Evolutionary conservation across 371 early-diverging fungal species (phyloP), one percentile per base, ranked within the genome.

Genomic region (Mortierella sp.): DNA sequence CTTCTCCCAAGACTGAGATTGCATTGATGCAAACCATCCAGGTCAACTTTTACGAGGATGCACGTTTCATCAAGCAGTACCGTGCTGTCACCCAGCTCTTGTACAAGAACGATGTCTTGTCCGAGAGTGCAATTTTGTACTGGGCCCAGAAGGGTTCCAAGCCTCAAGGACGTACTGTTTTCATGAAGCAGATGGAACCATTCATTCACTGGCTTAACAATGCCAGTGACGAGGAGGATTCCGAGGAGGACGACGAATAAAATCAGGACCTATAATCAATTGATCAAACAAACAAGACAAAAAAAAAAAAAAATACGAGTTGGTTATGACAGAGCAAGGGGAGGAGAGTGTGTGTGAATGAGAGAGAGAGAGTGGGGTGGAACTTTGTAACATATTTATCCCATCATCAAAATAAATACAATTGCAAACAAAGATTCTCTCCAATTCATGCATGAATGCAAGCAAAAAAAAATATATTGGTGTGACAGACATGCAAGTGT

Each of bases 61-160:
- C 94, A n/a, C 92, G 93, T 57, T 89, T 96, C 70, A 91, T 91
- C 67, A 95, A 94, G 88, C 89, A 88, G 70, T 97, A 93, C 89
- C 91, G 93, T 61, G 89, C 89, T 68, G 93, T 96, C 59, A 89
- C 95, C 56, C 89, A 92, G 67, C 85, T 88, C 55, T 85, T 97
- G 71, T 96, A 97, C 90, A 91, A 95, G 85, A 87, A 93, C 72
- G 97, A 96, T 70, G 96, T 94, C 26, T 82, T 97, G 53, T 94
- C 95, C 7, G 96, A 95, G 75, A 91, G 89, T 69, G 96, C 96
- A 53, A 94, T 97, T 71, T 82, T 96, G 49, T 97, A 95, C 85
- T 97, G 97, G 97, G 89, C 87, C 19, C 92, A 94, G 70, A 97
- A 96, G 88, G 97, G 96, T 19, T 93, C 93, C 65, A 92, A 91